Evolutionary conservation across 345 rosid species (phyloP), one percentile per base, ranked within the genome.

Genomic region (Erucastrum elatum): DNA sequence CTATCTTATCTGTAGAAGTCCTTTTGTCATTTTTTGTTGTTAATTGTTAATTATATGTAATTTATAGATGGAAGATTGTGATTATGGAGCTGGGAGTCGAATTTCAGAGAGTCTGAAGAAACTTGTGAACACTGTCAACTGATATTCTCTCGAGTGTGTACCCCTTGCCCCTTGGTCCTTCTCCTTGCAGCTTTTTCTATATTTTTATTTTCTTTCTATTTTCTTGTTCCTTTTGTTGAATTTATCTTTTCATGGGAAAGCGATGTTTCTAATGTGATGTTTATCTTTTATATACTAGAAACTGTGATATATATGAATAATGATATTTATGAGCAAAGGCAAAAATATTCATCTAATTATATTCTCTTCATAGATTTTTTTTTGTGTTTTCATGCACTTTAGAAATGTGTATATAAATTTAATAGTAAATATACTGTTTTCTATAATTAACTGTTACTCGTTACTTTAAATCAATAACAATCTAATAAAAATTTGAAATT

Each of bases 41-140:
- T 66, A 17, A 30, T 41, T 56, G 60, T 31, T 65, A 62, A 27
- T 12, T 37, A 41, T 6, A 10, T 15, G 17, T 34, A 10, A 33
- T 65, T 2, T 66, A 16, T 65, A 80, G 83, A 65, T 75, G 35
- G 77, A 80, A 75, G 83, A 75, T n/a, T 75, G 58, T 70, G 72
- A 71, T 25, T 15, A 70, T 58, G 83, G 59, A 70, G 76, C 34
- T 35, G 61, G 58, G 25, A 65, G 68, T 35, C 68, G 30, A 34
- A 65, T 80, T 65, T 67, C 27, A 6, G 76, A 70, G 63, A 75
- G 65, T 44, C 64, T 80, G 44, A 63, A 70, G 69, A 75, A 55
- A 11, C 27, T 75, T 70, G 69, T 80, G 56, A 75, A 75, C 69
- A 58, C 64, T 70, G n/a, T 64, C 34, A n/a, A 31, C 17, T 70